Conservation (phyloP, 2,329 filamentous ascomycete species). For the Fusarium lyarnte region DNA sequence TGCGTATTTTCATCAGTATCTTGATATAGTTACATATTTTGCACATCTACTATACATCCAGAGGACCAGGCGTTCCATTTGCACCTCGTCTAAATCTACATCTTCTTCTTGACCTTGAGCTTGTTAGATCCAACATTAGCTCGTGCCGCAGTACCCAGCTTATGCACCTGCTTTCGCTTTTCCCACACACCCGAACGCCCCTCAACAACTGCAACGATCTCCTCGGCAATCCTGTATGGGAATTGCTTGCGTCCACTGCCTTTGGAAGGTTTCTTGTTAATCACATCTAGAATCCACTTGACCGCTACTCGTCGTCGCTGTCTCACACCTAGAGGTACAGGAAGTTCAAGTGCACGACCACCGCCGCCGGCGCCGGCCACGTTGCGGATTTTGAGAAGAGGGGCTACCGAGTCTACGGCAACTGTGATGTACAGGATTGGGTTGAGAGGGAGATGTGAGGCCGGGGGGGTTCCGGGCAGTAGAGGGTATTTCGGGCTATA, state of each 20-base stretch:
- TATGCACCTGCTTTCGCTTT: constrained; percentile 79
- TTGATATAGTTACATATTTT: constrained; percentile 46
- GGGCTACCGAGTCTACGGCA: constrained; percentile 92
- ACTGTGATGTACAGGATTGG: constrained; percentile 89
- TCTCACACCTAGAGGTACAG: constrained; percentile 77
- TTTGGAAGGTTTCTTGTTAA: constrained; percentile 77
- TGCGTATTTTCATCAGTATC: constrained; percentile 38
- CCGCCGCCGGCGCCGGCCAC: constrained; percentile 85
- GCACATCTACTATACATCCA: constrained; percentile 45
- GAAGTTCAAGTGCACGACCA: constrained; percentile 84
- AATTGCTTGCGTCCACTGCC: constrained; percentile 78
- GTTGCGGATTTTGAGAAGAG: constrained; percentile 81
- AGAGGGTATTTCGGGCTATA: constrained; percentile 76
- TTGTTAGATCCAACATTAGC: constrained; percentile 70
- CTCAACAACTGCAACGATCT: constrained; percentile 88
- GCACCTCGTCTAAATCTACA: constrained; percentile 35
- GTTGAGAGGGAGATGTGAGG: constrained; percentile 84
- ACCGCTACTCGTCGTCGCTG: constrained; percentile 83
- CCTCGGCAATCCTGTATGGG: constrained; percentile 81
- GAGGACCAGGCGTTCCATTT: neutral
- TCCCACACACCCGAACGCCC: constrained; percentile 88
- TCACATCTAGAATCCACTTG: constrained; percentile 88
- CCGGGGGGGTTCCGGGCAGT: constrained; percentile 79
- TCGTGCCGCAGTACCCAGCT: constrained; percentile 79
- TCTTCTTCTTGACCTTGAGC: constrained; percentile 50